A percentile compares a stretch with the other conserved stretches of the same genome.
phyloP scores from a whole-genome alignment of 148 eudicot species.

The Silene uniflora region DNA sequence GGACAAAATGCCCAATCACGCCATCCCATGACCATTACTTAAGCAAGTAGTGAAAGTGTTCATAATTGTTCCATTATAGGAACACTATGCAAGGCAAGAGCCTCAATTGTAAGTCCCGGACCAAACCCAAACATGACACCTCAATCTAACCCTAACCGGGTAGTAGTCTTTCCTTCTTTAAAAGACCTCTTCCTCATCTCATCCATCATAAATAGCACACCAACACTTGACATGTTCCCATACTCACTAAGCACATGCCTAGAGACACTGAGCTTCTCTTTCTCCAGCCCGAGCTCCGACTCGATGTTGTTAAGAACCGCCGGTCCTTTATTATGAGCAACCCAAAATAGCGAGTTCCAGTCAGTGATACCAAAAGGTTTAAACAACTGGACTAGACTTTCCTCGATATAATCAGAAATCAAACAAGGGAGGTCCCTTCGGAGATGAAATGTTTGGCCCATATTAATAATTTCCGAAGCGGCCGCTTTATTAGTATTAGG shows the following conservation, averaged over 20 bases:
- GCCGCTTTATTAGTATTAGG: conserved; percentile 24
- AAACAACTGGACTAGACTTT: conserved; percentile 19
- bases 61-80: background rate
- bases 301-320: conserved; percentile 23
- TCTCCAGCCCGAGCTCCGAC: conserved; percentile 18
- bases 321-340: conserved; percentile 27
- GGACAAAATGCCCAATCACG: too few species aligned
- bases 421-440: conserved; percentile 27
- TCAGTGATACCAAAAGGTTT: conserved; percentile 7
- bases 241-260: conserved; percentile 24
- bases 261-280: conserved; percentile 18
- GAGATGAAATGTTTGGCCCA: conserved; percentile 31
- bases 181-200: conserved; percentile 25
- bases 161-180: conserved; percentile 13
- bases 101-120: conserved; percentile 28
- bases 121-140: conserved; percentile 32
- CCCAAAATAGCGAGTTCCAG: conserved; percentile 29
- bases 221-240: conserved; percentile 28
- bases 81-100: conserved; percentile 20
- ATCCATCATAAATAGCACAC: conserved; percentile 31
- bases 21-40: too few species aligned
- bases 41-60: too few species aligned
- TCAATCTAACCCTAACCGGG: conserved; percentile 23
- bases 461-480: conserved; percentile 28
- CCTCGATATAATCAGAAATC: conserved; percentile 21